Base-by-base conservation (phyloP, 768 basidiomycete species). In the Boletus tylopilopsis region DNA sequence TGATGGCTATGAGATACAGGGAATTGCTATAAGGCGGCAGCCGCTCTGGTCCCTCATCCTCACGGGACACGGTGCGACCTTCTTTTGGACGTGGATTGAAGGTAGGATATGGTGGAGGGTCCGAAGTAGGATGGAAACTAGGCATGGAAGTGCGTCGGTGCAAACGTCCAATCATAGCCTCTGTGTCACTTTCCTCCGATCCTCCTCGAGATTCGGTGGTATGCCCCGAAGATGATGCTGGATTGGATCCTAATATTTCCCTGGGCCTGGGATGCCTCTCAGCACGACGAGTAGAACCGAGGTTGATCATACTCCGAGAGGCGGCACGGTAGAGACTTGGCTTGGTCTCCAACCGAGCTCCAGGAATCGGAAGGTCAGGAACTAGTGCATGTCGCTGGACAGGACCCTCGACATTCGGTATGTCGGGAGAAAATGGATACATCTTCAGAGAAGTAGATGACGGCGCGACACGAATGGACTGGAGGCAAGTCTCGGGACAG, bases 31-130 rank as follows among this genome's bases (percentile, higher is more conserved):
- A 99, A 6, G 65, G 35, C 0, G 96, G 96, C 1, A 99, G 76
- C 33, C 66, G 67, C 68, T 99, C 95, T 40, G 58, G 69, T 9
- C 91, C 95, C 63, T 95, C 95, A 51, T 94, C 90, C n/a, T 87
- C 87, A 10, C 76, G 73, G 2, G 81, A 79, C 57, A 16, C 51
- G 54, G 57, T 44, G 46, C 57, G 29, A 45, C 53, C 33, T 30
- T 51, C 63, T 34, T 43, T 60, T 59, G 52, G 59, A 41, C 57
- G 60, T 22, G 69, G 68, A 22, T 60, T 50, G 59, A 79, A 78
- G 7, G 71, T 56, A 10, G 84, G 84, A 58, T 87, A 89, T 0
- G 87, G 85, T 2, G 88, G 87, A 16, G 87, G 87, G 22, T 74
- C 71, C 1, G 77, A 70, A 13, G 76, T 68, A 4, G 78, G 74